Conservation (phyloP, 2,329 filamentous ascomycete species). For the Aspergillus caelatus region DNA sequence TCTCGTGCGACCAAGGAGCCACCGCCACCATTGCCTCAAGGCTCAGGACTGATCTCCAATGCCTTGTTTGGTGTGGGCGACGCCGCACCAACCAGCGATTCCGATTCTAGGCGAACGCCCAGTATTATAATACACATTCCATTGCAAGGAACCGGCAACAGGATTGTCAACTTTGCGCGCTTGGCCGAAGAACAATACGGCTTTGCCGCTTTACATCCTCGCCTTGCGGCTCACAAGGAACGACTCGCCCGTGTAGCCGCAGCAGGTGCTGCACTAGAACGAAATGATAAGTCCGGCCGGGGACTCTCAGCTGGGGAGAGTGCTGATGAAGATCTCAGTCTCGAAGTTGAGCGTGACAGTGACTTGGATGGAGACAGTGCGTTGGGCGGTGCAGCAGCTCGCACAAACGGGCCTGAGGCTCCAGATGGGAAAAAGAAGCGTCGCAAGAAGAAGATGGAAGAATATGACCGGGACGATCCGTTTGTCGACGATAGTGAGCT, state of each 20-base stretch:
- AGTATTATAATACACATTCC: conserved; percentile 85
- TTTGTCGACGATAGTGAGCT: conserved; percentile 90
- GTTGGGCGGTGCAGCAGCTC: conserved; percentile 49
- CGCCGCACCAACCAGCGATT: conserved; percentile 41
- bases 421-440: conserved; percentile 72
- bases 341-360: conserved; percentile 78
- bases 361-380: conserved; percentile 53
- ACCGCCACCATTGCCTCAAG: conserved; percentile 59
- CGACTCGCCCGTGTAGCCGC: conserved; percentile 86
- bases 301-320: conserved; percentile 75
- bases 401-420: conserved; percentile 53
- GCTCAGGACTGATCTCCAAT: conserved; percentile 66
- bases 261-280: conserved; percentile 81
- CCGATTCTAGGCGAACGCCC: conserved; percentile 55
- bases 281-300: conserved; percentile 68
- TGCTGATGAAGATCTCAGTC: conserved; percentile 75
- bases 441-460: conserved; percentile 70
- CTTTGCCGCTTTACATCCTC: conserved; percentile 89
- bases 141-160: conserved; percentile 79
- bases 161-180: conserved; percentile 92
- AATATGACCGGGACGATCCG: conserved; percentile 68
- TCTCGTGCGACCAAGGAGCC: conserved; percentile 55
- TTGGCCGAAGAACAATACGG: conserved; percentile 93
- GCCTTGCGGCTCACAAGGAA: conserved; percentile 84
- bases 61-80: conserved; percentile 60